Conservation (phyloP, 768 basidiomycete species). For the Serendipita sp. region DNA sequence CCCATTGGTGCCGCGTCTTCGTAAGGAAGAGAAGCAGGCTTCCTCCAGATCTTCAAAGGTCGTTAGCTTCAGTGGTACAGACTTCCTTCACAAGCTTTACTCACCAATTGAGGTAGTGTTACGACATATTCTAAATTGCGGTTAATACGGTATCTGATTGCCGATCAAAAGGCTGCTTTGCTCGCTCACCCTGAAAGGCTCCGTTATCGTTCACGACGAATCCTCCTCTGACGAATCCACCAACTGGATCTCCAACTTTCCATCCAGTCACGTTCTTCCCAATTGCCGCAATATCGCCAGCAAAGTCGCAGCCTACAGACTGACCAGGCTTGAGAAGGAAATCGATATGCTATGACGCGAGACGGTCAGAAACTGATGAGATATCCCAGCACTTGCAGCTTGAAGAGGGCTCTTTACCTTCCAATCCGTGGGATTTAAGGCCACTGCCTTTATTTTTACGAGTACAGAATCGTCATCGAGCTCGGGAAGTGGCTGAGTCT, state of each 20-base stretch:
- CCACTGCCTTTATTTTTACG: conserved; percentile 8
- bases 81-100: neutral
- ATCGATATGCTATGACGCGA: conserved; percentile 10
- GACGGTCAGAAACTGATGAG: neutral
- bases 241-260: conserved; percentile 13
- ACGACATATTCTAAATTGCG: conserved; percentile 11
- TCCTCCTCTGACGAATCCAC: conserved; percentile 13
- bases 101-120: conserved; percentile 10
- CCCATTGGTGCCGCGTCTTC: conserved; percentile 14
- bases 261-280: conserved; percentile 13
- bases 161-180: neutral
- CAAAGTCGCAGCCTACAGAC: conserved; percentile 14
- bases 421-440: conserved; percentile 15
- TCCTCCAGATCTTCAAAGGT: conserved; percentile 11
- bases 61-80: neutral
- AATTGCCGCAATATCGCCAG: conserved; percentile 14
- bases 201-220: conserved; percentile 11
- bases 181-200: conserved; percentile 13
- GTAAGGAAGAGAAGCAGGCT: conserved; percentile 12
- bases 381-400: too few relatives aligned
- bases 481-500: conserved; percentile 8
- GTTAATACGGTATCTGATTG: neutral
- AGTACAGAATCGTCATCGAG: conserved; percentile 4
- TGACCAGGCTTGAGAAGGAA: conserved; percentile 11
- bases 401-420: conserved; percentile 6